Evolutionary conservation across 495 filamentous ascomycete species (phyloP).

Genomic region (Barbatosphaeria neglecta): DNA sequence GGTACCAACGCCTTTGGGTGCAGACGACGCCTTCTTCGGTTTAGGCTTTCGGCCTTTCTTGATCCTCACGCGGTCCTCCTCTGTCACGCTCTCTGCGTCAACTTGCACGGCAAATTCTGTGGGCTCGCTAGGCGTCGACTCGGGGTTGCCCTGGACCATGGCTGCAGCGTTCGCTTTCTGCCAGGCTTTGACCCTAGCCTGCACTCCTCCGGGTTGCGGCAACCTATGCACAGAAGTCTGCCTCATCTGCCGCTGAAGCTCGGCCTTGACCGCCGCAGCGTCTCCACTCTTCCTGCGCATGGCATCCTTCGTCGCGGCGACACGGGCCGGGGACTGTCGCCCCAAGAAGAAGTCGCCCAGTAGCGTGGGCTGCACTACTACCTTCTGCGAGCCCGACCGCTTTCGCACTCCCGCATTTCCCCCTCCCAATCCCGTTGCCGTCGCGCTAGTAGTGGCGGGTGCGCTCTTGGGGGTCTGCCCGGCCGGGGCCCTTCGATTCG

Average conservation of each 20-base stretch:
- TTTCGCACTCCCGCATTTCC: slow-evolving; percentile 7
- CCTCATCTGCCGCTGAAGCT: slow-evolving; percentile 37
- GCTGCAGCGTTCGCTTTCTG: slow-evolving; percentile 56
- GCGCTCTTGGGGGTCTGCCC: slow-evolving; percentile 28
- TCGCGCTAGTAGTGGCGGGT: slow-evolving; percentile 13
- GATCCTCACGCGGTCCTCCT: slow-evolving; percentile 36
- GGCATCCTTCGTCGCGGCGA: slow-evolving; percentile 25
- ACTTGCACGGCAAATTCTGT: slow-evolving; percentile 31
- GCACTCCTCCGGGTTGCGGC: slow-evolving; percentile 42
- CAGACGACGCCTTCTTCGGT: not conserved
- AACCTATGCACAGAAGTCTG: slow-evolving; percentile 32
- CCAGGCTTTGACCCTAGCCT: slow-evolving; percentile 63
- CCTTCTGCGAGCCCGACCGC: slow-evolving; percentile 17
- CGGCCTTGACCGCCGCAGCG: slow-evolving; percentile 22
- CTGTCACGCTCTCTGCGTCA: slow-evolving; percentile 35
- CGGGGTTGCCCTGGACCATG: slow-evolving; percentile 22
- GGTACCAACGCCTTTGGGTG: too few species aligned
- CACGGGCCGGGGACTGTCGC: slow-evolving; percentile 33
- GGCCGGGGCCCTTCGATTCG: slow-evolving; percentile 11
- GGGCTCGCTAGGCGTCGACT: slow-evolving; percentile 28
- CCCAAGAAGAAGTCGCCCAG: slow-evolving; percentile 44
- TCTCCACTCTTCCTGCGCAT: slow-evolving; percentile 32
- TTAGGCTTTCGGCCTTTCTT: slow-evolving; percentile 20
- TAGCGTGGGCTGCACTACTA: slow-evolving; percentile 30
- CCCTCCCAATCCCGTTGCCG: too few species aligned